phyloP scores from a whole-genome alignment of 768 basidiomycete species.

The Lactarius indigo region DNA sequence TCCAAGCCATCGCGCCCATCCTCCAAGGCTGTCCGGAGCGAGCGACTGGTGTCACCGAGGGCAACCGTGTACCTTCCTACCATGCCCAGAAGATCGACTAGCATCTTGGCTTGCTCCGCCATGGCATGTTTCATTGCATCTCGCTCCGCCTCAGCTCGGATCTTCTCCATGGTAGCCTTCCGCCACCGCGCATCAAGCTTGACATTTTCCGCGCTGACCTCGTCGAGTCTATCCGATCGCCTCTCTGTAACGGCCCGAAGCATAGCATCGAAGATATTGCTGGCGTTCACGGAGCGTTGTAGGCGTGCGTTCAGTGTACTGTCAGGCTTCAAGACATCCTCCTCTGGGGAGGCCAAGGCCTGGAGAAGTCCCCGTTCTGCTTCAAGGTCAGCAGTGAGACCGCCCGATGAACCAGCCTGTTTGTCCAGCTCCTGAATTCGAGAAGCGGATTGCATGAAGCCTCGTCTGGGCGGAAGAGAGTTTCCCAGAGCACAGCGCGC shows the following conservation, averaged over 20 bases:
- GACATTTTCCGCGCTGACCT: slow-evolving; percentile 62
- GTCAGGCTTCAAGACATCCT: slow-evolving; percentile 55
- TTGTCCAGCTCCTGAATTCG: slow-evolving; percentile 58
- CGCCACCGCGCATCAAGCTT: slow-evolving; percentile 63
- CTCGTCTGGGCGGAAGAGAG: slow-evolving; percentile 67
- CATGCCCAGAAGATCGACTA: slow-evolving; percentile 75
- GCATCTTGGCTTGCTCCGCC: slow-evolving; percentile 58
- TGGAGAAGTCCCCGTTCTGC: slow-evolving; percentile 69
- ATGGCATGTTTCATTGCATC: slow-evolving; percentile 61
- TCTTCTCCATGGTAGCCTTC: slow-evolving; percentile 67
- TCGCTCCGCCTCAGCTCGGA: slow-evolving; percentile 62
- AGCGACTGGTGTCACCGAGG: slow-evolving; percentile 55
- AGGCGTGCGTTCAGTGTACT: slow-evolving; percentile 57
- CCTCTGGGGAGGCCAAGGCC: slow-evolving; percentile 66
- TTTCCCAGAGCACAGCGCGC: slow-evolving; percentile 69
- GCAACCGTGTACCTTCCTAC: slow-evolving; percentile 74
- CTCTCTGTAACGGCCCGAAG: slow-evolving; percentile 80
- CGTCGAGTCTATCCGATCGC: slow-evolving; percentile 74
- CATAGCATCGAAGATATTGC: slow-evolving; percentile 81
- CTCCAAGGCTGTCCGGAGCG: slow-evolving; percentile 39
- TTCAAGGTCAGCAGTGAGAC: slow-evolving; percentile 55
- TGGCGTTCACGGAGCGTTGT: slow-evolving; percentile 68
- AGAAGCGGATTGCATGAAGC: slow-evolving; percentile 55
- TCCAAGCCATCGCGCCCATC: slow-evolving; percentile 38
- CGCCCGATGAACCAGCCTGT: slow-evolving; percentile 36